Percentiles rank a stretch among this genome's conserved stretches.
These are phyloP conservation scores for Trypanosoma boissoni DNA, from an alignment of 208 protist genomes.

Conservation along the genomic window DNA sequence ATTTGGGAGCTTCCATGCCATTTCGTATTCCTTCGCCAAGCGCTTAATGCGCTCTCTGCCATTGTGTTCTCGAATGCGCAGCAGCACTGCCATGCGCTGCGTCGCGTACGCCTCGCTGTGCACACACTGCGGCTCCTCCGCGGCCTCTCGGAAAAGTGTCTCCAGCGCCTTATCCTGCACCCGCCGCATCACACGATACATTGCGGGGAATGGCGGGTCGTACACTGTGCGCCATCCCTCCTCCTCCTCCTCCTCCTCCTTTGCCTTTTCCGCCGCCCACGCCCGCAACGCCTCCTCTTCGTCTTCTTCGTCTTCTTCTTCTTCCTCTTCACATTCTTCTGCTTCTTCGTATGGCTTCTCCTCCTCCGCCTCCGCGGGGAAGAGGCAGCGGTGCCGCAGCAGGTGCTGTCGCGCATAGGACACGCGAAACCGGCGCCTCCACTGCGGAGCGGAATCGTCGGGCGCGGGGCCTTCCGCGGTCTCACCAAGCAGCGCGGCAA, in stretches of 20 bases:
- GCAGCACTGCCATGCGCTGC: conserved; percentile 32
- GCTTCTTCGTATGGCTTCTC: background rate
- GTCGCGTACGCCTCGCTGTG: conserved; percentile 22
- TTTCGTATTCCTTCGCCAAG: conserved; percentile 18
- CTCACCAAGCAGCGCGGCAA: conserved; percentile 19
- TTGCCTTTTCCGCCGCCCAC: background rate
- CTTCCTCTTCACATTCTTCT: background rate
- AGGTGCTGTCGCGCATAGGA: conserved; percentile 41
- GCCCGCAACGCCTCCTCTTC: background rate
- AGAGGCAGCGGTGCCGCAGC: conserved; percentile 37
- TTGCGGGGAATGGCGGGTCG: conserved; percentile 15
- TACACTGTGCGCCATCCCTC: conserved; percentile 20
- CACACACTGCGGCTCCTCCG: background rate
- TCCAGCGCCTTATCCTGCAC: conserved; percentile 24
- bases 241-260: conserved; percentile 6
- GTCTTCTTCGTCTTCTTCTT: conserved; percentile 4
- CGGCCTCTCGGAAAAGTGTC: conserved; percentile 12
- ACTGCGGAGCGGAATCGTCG: background rate
- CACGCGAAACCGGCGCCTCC: conserved; percentile 16
- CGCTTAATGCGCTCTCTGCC: conserved; percentile 21
- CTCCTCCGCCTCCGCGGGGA: background rate
- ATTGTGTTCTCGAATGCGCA: conserved; percentile 26
- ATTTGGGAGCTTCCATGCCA: conserved; percentile 24
- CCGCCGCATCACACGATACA: conserved; percentile 24
- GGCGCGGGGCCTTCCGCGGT: background rate